Evolutionary conservation across 768 basidiomycete genomes (phyloP).

Genomic region (Mycena haematopus): DNA sequence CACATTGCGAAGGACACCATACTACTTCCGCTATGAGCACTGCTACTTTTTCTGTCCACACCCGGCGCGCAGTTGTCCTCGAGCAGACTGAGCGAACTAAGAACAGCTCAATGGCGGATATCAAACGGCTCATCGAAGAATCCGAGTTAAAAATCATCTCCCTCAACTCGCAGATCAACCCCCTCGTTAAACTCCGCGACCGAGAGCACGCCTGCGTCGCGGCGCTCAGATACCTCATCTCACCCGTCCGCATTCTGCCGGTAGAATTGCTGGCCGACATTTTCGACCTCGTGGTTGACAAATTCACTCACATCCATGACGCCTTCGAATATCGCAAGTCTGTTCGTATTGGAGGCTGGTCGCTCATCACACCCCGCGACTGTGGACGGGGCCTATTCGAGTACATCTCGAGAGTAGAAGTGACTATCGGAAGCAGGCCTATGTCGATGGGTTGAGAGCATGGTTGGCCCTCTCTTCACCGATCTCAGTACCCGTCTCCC

Average conservation of each 20-base stretch:
- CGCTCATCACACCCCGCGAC: neutral
- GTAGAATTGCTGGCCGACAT: neutral
- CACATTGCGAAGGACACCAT: too few species aligned
- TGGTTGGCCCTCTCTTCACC: slow-evolving; percentile 2
- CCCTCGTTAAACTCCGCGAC: neutral
- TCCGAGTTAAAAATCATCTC: neutral
- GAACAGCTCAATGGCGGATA: neutral
- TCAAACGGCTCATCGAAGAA: neutral
- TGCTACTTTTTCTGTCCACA: too few species aligned
- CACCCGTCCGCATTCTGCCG: neutral
- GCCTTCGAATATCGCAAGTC: neutral
- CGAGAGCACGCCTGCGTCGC: neutral
- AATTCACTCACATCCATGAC: neutral
- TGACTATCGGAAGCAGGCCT: neutral
- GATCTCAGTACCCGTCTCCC: neutral
- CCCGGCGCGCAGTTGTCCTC: neutral
- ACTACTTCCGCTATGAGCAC: too few species aligned
- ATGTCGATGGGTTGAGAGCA: neutral
- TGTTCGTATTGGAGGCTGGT: neutral
- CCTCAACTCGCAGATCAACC: neutral
- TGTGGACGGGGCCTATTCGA: neutral
- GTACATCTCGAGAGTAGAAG: neutral
- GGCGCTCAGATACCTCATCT: neutral
- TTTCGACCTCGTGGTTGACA: neutral
- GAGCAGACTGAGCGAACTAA: neutral